Percentiles rank a stretch among this genome's conserved stretches.
Evolutionary conservation across 306 rosid genomes (phyloP).

Genomic region (Argentina anserina): DNA sequence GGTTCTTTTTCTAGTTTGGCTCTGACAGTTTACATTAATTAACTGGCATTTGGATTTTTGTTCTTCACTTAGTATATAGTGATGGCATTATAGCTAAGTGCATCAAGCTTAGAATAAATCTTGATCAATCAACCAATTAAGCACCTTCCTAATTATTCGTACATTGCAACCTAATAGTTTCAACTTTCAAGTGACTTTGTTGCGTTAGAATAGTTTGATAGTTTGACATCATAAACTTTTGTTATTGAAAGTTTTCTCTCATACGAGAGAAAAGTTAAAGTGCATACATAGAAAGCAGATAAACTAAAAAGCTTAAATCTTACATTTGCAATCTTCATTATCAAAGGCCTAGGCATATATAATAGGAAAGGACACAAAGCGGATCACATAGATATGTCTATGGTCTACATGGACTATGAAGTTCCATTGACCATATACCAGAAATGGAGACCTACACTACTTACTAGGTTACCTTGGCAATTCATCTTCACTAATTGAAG

Average conservation of each 20-base stretch:
- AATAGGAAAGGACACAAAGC: not conserved
- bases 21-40: not conserved
- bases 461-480: conserved; percentile 3
- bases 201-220: not conserved
- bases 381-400: not conserved
- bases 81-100: not conserved
- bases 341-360: not conserved
- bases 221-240: not conserved
- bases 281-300: not conserved
- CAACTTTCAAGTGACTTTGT: not conserved
- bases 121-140: not conserved
- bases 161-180: not conserved
- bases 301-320: not conserved
- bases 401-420: not conserved
- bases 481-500: conserved; percentile 24
- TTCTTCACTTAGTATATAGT: not conserved
- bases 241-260: not conserved
- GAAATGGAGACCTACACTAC: not conserved
- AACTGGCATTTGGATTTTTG: not conserved
- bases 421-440: not conserved
- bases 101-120: not conserved
- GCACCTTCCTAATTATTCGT: not conserved
- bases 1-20: not conserved
- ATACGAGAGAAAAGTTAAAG: not conserved
- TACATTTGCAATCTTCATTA: not conserved